These are phyloP conservation scores for Ophiosphaerella korrae DNA, from an alignment of 2,329 filamentous ascomycete species.

Conservation along the genomic window DNA sequence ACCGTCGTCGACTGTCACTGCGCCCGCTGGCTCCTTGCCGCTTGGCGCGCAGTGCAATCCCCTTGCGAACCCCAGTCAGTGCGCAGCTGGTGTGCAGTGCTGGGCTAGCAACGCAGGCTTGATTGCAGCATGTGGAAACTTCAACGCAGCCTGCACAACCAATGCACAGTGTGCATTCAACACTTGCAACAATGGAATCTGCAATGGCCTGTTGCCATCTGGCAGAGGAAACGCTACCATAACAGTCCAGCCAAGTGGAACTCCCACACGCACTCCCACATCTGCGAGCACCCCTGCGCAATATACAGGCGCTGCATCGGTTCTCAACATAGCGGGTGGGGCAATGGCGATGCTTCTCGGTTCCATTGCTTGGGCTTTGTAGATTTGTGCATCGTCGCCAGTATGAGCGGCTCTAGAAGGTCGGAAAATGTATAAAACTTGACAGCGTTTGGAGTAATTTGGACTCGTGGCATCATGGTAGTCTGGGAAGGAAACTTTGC, in stretches of 20 bases:
- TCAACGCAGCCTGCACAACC: conserved; percentile 19
- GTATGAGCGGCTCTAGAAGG: too few species aligned
- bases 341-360: conserved; percentile 16
- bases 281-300: conserved; percentile 6
- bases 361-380: conserved; percentile 19
- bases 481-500: too few species aligned
- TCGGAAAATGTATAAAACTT: too few species aligned
- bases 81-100: conserved; percentile 15
- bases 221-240: conserved; percentile 11
- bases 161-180: conserved; percentile 23
- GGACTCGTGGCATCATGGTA: too few species aligned
- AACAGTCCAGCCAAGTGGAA: conserved; percentile 4
- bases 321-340: conserved; percentile 9
- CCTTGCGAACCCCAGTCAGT: neutral
- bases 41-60: conserved; percentile 23
- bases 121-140: conserved; percentile 21
- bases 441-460: too few species aligned
- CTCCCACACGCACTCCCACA: conserved; percentile 2
- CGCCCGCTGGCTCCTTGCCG: conserved; percentile 14
- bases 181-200: conserved; percentile 19
- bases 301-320: conserved; percentile 25
- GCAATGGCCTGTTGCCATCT: conserved; percentile 16
- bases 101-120: conserved; percentile 18
- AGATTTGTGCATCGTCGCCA: neutral
- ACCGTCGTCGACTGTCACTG: too few species aligned